phyloP scores from a whole-genome alignment of 345 rosid species.

The Melaleuca alternifolia region DNA sequence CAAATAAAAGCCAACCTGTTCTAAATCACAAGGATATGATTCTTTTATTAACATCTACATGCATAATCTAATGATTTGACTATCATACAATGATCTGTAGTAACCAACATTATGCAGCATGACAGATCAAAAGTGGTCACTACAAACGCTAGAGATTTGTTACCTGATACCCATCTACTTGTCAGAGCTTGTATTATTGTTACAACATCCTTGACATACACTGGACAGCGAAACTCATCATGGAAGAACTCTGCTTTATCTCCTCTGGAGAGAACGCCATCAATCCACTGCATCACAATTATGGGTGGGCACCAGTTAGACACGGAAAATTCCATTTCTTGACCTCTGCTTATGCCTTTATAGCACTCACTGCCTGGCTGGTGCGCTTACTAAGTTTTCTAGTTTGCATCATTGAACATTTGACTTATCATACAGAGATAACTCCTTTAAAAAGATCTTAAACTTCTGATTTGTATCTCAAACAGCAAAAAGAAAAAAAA shows the following conservation, averaged over 20 bases:
- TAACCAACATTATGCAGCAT: not conserved
- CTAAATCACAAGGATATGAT: not conserved
- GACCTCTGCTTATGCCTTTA: not conserved
- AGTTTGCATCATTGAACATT: not conserved
- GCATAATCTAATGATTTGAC: not conserved
- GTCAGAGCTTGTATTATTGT: constrained; percentile 27
- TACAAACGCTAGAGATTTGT: not conserved
- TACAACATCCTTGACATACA: constrained; percentile 75
- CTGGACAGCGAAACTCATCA: constrained; percentile 88
- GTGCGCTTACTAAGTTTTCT: not conserved
- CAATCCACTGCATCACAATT: constrained; percentile 63
- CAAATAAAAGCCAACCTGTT: not conserved
- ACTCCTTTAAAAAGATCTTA: not conserved
- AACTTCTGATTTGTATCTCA: not conserved
- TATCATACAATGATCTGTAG: not conserved
- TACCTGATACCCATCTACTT: constrained; percentile 58
- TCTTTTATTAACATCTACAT: not conserved
- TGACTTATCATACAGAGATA: not conserved
- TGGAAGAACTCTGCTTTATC: constrained; percentile 57
- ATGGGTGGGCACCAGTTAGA: not conserved
- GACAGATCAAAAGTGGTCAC: not conserved
- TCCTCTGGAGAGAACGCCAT: constrained; percentile 57
- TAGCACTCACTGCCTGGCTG: not conserved
- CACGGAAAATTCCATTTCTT: not conserved
- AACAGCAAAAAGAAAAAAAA: not conserved